Evolutionary conservation across 1,284 basidiomycete species (phyloP), one percentile per base, ranked within the genome.

Genomic region (Trichosporon ovoides): DNA sequence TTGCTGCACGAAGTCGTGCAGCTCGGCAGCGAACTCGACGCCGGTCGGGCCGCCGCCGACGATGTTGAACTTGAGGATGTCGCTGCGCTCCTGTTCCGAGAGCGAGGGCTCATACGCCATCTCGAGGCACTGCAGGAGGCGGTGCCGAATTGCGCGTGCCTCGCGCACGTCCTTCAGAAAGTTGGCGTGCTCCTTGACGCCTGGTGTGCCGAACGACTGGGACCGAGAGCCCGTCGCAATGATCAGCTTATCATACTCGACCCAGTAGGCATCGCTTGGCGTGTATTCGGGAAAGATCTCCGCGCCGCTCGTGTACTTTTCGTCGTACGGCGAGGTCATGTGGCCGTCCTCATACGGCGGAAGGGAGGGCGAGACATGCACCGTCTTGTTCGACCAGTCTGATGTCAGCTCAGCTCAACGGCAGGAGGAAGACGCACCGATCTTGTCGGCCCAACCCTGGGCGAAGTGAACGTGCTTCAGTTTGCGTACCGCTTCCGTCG

Each of bases 131-230:
- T 64, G 43, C 87, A 88, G 73, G 86, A 94, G 84, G 1, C 87
- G 81, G 14, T 82, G 80, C 22, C 90, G 82, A 65, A 94, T 94
- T 2, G 81, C 81, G n/a, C 89, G 80, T 0, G 91, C 88, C 66
- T 94, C 90, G 43, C 82, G 81, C 43, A 90, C 84, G 61, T 90
- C 87, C 71, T 92, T 93, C 22, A 93, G 77, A 72, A 92, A 91
- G 66, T 87, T 83, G 0, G 86, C 88, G 63, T 91, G 80, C 65
- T 89, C 85, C 66, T 87, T 85, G 19, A 91, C 88, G 18, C 74
- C 75, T 4, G 68, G 63, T 53, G 82, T 77, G 58, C 85, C 86
- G 58, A 81, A 82, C 0, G 78, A 92, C 68, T 91, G 89, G 1
- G 84, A 85, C 74, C 93, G 92, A 53, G 87, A 85, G 0, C 91